Evolutionary conservation across 164 flowering plant species (phyloP).

Genomic region (Vitis labrusca): DNA sequence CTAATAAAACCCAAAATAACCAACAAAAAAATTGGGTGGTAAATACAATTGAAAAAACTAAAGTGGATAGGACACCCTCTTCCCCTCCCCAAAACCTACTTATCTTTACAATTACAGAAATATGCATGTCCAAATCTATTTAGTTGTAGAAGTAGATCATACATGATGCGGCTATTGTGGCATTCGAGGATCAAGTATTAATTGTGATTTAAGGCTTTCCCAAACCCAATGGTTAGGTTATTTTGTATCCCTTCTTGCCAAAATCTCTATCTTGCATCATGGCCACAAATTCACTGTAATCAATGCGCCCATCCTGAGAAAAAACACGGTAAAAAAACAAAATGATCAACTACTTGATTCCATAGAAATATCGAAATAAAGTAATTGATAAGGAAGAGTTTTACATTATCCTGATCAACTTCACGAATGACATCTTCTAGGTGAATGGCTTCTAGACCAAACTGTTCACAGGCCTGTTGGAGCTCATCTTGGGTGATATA

Average conservation of each 20-base stretch:
- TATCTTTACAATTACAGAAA: slow-evolving; percentile 10
- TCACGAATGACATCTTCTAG: slow-evolving; percentile 68
- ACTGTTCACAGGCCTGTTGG: slow-evolving; percentile 65
- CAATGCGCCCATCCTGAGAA: slow-evolving; percentile 76
- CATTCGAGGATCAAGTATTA: slow-evolving; percentile 1
- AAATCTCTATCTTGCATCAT: slow-evolving; percentile 71
- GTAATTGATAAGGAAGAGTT: background rate
- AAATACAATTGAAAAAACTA: slow-evolving; percentile 9
- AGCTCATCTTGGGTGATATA: slow-evolving; percentile 78
- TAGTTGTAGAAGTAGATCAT: background rate
- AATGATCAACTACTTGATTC: background rate
- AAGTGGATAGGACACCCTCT: background rate
- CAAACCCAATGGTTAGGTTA: slow-evolving; percentile 15
- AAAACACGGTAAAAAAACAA: background rate
- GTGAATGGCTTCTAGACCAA: slow-evolving; percentile 46
- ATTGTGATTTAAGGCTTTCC: slow-evolving; percentile 19
- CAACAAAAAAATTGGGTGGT: background rate
- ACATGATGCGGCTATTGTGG: background rate
- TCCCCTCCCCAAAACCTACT: slow-evolving; percentile 2
- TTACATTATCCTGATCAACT: slow-evolving; percentile 76
- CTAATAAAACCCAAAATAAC: slow-evolving; percentile 5
- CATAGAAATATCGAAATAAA: background rate
- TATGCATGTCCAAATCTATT: background rate
- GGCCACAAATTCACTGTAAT: slow-evolving; percentile 72
- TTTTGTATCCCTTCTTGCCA: slow-evolving; percentile 24